Evolutionary conservation across 495 filamentous ascomycete genomes (phyloP), one percentile per base, ranked within the genome.

Genomic region (Penicillium maclennaniae): DNA sequence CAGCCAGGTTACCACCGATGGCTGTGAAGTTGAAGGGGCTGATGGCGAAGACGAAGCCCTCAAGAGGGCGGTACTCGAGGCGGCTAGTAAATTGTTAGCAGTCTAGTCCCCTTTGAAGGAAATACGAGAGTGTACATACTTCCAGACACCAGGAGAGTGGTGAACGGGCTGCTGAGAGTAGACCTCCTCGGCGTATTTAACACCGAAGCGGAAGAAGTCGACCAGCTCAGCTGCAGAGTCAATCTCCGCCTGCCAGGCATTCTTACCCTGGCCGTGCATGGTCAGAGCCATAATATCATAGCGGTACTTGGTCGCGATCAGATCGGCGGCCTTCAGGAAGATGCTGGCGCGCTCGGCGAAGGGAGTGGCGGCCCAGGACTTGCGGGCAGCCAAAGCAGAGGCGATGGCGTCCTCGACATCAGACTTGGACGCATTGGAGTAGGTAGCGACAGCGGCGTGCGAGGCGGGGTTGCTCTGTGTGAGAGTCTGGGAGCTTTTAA

Each of bases 201-300:
- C 90, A 58, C 89, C 91, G 74, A 95, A 75, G 53, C 88, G 80
- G 60, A 97, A 78, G 74, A 97, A 97, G 68, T 97, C 92, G 58
- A 81, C 84, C 39, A 95, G 72, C 77, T 97, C 92, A 2, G 92
- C 92, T 4, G 92, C 92, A 21, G 92, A 83, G 70, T 97, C 91
- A 58, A 97, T 95, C 80, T 97, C 91, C 17, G 91, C 91, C 69
- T 97, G 91, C 89, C 89, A 96, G 21, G 87, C 88, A 69, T 95
- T 96, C 79, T 97, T 97, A 56, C 91, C 91, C 69, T 97, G 91
- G 27, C 91, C 91, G 20, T 95, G 78, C 80, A 97, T 95, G 7
- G 91, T 97, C 36, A 90, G 81, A 7, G 92, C 91, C 87, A 95
- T 92, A 50, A 97, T 76, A 53, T 93, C 88, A 68, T 95, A 95